Evolutionary conservation across 148 eudicot genomes (phyloP).

Genomic region (Mesembryanthemum crystallinum): DNA sequence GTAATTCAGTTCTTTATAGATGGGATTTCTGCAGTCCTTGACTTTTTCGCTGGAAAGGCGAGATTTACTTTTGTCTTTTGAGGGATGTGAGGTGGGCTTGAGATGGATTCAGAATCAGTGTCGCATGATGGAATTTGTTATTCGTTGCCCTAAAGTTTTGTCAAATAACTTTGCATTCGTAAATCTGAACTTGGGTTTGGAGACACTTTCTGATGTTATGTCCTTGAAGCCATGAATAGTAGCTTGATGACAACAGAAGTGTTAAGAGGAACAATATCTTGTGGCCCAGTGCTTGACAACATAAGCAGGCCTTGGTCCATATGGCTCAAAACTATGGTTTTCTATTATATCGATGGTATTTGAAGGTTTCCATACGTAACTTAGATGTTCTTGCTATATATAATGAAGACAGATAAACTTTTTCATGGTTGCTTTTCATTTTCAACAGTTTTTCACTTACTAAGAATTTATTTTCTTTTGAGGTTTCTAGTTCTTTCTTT

Average conservation of each 20-base stretch:
- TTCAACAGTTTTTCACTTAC: too few relatives aligned
- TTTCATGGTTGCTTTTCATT: too few relatives aligned
- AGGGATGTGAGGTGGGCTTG: neutral
- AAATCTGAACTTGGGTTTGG: too few relatives aligned
- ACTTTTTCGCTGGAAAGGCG: neutral
- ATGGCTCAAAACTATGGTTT: too few relatives aligned
- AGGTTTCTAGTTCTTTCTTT: too few relatives aligned
- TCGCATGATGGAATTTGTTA: too few relatives aligned
- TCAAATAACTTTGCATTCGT: too few relatives aligned
- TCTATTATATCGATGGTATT: neutral
- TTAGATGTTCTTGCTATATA: neutral
- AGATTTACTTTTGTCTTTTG: neutral
- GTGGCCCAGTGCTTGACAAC: neutral
- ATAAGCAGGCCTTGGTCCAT: too few relatives aligned
- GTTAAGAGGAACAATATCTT: neutral
- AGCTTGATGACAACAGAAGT: neutral
- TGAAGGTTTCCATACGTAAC: neutral
- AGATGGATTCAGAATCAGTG: neutral
- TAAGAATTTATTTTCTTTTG: too few relatives aligned
- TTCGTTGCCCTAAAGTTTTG: too few relatives aligned
- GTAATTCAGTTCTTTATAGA: neutral
- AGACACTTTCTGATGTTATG: too few relatives aligned
- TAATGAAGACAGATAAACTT: neutral
- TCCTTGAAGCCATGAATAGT: neutral
- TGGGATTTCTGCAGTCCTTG: slow-evolving; percentile 4